These are phyloP conservation scores for Chimonanthus salicifolius DNA, from an alignment of 164 flowering plant species.

Conservation along the genomic window DNA sequence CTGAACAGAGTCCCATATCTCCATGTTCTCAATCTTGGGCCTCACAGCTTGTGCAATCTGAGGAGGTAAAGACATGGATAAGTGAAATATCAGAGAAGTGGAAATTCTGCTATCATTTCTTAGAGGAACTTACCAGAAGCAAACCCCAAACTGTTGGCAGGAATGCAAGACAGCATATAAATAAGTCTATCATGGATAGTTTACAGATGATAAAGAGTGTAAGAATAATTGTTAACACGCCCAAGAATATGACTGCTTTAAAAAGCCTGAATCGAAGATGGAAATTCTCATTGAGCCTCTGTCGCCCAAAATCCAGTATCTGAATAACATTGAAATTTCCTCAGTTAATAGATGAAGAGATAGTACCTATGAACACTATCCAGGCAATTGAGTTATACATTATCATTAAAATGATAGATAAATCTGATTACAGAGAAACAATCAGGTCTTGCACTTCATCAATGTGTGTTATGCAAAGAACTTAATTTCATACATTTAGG, in stretches of 20 bases:
- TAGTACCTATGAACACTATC: background rate
- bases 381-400: background rate
- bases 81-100: background rate
- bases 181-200: conserved; percentile 64
- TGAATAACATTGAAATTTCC: conserved; percentile 23
- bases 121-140: conserved; percentile 48
- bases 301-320: conserved; percentile 66
- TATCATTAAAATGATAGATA: background rate
- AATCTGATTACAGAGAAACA: background rate
- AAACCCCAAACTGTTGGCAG: conserved; percentile 97
- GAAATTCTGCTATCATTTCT: background rate
- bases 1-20: conserved; percentile 58
- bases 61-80: background rate
- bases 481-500: background rate
- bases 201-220: conserved; percentile 49
- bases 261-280: conserved; percentile 69
- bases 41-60: conserved; percentile 86
- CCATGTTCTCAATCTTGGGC: conserved; percentile 51
- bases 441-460: background rate
- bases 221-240: conserved; percentile 43
- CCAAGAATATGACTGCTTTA: conserved; percentile 68
- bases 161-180: conserved; percentile 78
- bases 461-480: background rate
- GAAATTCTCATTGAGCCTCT: conserved; percentile 45
- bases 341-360: background rate